These are phyloP conservation scores for Pyronema omphalodes DNA, from an alignment of 495 filamentous ascomycete species.

Conservation along the genomic window DNA sequence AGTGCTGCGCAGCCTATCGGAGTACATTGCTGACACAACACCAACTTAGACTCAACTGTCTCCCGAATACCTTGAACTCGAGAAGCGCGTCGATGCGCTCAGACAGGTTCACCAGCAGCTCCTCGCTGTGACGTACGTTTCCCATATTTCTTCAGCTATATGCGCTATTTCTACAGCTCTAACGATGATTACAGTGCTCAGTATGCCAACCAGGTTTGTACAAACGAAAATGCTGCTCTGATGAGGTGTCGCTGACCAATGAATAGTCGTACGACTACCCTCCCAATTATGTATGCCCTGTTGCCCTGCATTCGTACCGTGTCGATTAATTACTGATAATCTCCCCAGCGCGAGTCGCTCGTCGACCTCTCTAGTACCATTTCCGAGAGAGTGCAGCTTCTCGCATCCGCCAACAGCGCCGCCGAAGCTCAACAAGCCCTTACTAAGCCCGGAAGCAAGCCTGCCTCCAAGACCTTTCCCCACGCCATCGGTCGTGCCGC, in stretches of 20 bases:
- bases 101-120: conserved; percentile 95
- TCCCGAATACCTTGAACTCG: conserved; percentile 91
- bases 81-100: conserved; percentile 95
- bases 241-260: background rate
- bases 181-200: conserved; percentile 45
- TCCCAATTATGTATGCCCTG: conserved; percentile 50
- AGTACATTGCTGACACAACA: conserved; percentile 16
- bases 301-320: background rate
- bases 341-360: conserved; percentile 61
- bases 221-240: background rate
- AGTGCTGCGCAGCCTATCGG: background rate
- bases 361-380: conserved; percentile 89
- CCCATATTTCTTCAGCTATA: conserved; percentile 1
- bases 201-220: conserved; percentile 57
- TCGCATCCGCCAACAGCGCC: conserved; percentile 66
- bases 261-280: conserved; percentile 79
- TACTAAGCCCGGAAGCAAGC: conserved; percentile 78
- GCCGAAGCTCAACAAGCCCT: conserved; percentile 87
- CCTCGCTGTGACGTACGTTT: conserved; percentile 78
- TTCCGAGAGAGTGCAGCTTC: conserved; percentile 79
- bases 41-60: conserved; percentile 67
- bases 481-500: conserved; percentile 88
- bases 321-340: conserved; percentile 5
- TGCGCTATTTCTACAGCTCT: conserved; percentile 8
- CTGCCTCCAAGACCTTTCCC: conserved; percentile 95